Evolutionary conservation across 2,329 filamentous ascomycete species (phyloP).

Genomic region (Seiridium cupressi): DNA sequence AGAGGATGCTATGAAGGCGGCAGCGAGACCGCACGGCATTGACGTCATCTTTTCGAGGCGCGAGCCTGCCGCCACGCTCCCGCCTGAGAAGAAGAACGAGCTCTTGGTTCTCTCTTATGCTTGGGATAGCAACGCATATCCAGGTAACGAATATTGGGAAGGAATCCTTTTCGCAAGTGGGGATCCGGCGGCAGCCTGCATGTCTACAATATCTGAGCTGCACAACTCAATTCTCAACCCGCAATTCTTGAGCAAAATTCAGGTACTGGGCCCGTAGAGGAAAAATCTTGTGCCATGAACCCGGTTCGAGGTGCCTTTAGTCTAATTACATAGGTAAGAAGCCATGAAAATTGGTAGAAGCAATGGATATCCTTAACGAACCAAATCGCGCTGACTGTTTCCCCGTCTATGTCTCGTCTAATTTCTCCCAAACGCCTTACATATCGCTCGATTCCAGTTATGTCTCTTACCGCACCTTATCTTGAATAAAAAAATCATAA

Average conservation of each 20-base stretch:
- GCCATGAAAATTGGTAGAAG: too few relatives aligned
- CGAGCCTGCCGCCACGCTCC: slow-evolving; percentile 22
- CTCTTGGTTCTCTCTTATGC: slow-evolving; percentile 30
- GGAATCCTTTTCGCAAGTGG: slow-evolving; percentile 19
- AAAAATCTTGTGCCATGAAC: too few relatives aligned
- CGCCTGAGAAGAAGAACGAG: slow-evolving; percentile 10
- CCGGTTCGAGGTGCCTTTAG: too few relatives aligned
- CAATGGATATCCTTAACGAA: background rate
- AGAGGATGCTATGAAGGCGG: background rate
- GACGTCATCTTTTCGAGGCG: slow-evolving; percentile 20
- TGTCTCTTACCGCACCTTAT: too few relatives aligned
- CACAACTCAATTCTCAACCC: slow-evolving; percentile 30
- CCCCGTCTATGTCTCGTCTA: background rate
- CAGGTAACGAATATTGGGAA: slow-evolving; percentile 31
- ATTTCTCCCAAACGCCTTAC: background rate
- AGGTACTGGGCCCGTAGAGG: slow-evolving; percentile 7
- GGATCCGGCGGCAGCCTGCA: slow-evolving; percentile 30
- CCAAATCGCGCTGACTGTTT: background rate
- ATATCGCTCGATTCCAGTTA: background rate
- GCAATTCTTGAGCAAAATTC: slow-evolving; percentile 19
- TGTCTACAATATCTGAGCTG: slow-evolving; percentile 30
- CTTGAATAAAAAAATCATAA: background rate
- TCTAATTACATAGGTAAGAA: too few relatives aligned
- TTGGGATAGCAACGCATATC: slow-evolving; percentile 31
- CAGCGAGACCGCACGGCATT: slow-evolving; percentile 9